Percentiles rank a stretch among this genome's conserved stretches.
Evolutionary conservation across 768 basidiomycete species (phyloP).

Genomic region (Suillus cothurnatus): DNA sequence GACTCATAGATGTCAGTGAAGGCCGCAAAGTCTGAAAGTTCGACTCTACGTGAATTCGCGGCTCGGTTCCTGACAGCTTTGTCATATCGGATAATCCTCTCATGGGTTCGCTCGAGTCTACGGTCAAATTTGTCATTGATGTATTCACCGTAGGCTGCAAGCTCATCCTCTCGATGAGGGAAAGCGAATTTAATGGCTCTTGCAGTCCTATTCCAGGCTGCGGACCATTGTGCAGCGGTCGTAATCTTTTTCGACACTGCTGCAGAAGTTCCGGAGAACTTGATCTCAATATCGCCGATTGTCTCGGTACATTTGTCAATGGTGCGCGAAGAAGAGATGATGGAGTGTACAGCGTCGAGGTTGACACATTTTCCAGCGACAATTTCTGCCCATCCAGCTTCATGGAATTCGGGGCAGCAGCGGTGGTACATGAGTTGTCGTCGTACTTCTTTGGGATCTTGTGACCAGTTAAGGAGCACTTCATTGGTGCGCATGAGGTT

Average conservation of each 20-base stretch:
- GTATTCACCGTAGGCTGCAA: conserved; percentile 25
- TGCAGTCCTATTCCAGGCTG: conserved; percentile 21
- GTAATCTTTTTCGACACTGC: conserved; percentile 14
- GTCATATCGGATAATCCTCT: conserved; percentile 32
- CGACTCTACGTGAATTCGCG: conserved; percentile 11
- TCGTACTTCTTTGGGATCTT: too few species aligned
- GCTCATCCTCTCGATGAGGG: conserved; percentile 30
- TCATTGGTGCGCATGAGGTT: too few species aligned
- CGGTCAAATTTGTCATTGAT: conserved; percentile 28
- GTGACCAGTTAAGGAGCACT: too few species aligned
- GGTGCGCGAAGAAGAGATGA: too few species aligned
- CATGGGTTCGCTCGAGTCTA: conserved; percentile 8
- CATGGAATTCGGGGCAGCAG: too few species aligned
- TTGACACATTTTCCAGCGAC: too few species aligned
- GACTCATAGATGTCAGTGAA: neutral
- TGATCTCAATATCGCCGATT: conserved; percentile 20
- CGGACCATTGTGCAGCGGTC: conserved; percentile 25
- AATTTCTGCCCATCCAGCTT: too few species aligned
- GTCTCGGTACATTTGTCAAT: conserved; percentile 3
- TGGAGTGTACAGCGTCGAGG: too few species aligned
- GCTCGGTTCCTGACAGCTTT: conserved; percentile 29
- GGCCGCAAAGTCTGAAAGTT: conserved; percentile 24
- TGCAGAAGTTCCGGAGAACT: conserved; percentile 4
- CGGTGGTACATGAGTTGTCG: too few species aligned
- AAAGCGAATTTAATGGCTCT: conserved; percentile 26